Percentiles rank a stretch among this genome's conserved stretches.
Conservation (phyloP, 2,329 filamentous ascomycete species). For the Ilyonectria robusta region DNA sequence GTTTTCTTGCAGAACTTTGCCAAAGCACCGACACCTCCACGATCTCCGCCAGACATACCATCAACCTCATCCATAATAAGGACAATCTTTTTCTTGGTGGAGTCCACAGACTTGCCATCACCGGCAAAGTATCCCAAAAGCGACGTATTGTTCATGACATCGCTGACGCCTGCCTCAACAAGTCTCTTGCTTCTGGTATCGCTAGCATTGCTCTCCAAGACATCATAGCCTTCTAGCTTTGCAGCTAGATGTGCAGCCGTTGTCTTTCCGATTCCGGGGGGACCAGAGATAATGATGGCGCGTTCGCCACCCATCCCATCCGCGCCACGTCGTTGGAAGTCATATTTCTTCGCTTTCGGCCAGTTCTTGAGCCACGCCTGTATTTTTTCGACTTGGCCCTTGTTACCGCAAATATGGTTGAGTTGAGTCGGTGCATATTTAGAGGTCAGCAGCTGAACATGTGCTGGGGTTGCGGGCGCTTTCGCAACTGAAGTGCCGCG, state of each 20-base stretch:
- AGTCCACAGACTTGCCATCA: slow-evolving; percentile 84
- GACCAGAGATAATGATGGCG: slow-evolving; percentile 95
- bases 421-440: slow-evolving; percentile 93
- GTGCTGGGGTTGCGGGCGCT: slow-evolving; percentile 62
- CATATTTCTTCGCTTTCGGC: slow-evolving; percentile 81
- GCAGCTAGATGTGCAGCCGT: slow-evolving; percentile 96
- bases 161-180: slow-evolving; percentile 88
- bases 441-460: slow-evolving; percentile 87
- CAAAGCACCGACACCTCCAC: slow-evolving; percentile 93
- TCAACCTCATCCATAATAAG: slow-evolving; percentile 99
- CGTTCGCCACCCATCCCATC: slow-evolving; percentile 88
- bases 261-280: slow-evolving; percentile 97
- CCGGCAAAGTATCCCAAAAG: slow-evolving; percentile 91
- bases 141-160: slow-evolving; percentile 94
- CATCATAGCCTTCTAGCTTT: slow-evolving; percentile 92
- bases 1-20: slow-evolving; percentile 97
- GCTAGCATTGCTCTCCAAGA: slow-evolving; percentile 95
- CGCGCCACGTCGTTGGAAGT: slow-evolving; percentile 86
- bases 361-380: slow-evolving; percentile 90
- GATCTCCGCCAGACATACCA: slow-evolving; percentile 97
- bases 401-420: slow-evolving; percentile 95
- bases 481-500: slow-evolving; percentile 42
- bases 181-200: slow-evolving; percentile 97
- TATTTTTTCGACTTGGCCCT: slow-evolving; percentile 88
- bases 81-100: slow-evolving; percentile 90